These are phyloP conservation scores for Linum trigynum DNA, from an alignment of 345 rosid genomes.

Conservation along the genomic window DNA sequence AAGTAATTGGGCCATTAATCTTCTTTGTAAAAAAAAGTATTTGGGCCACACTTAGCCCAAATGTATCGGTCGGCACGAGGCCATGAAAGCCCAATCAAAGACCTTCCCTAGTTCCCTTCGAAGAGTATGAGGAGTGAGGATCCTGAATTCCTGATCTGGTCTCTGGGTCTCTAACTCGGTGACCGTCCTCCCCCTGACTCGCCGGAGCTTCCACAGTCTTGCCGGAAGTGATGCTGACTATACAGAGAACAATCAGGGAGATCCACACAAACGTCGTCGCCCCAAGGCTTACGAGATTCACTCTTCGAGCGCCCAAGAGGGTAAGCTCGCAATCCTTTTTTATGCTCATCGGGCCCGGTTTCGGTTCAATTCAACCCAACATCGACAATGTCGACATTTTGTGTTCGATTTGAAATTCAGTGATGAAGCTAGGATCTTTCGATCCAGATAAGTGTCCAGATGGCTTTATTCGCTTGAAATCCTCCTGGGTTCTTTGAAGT, in stretches of 20 bases:
- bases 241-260: conserved; percentile 12
- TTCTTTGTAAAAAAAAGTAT: too few species aligned
- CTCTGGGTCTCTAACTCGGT: too few species aligned
- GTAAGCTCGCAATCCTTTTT: conserved; percentile 25
- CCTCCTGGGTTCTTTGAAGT: neutral
- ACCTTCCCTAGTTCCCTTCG: too few species aligned
- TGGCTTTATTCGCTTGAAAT: neutral
- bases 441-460: neutral
- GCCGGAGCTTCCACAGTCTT: too few species aligned
- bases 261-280: conserved; percentile 11
- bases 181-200: too few species aligned
- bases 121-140: too few species aligned
- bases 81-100: too few species aligned
- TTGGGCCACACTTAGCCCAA: too few species aligned
- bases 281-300: conserved; percentile 23
- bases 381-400: neutral
- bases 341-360: neutral
- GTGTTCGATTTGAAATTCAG: neutral
- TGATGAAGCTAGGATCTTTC: neutral
- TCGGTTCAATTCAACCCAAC: neutral
- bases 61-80: too few species aligned
- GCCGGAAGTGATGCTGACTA: conserved; percentile 3
- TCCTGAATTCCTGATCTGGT: too few species aligned
- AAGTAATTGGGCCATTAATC: too few species aligned
- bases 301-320: conserved; percentile 40